Conservation (phyloP, 139 green algal species). For the Tetratostichococcus sp. region DNA sequence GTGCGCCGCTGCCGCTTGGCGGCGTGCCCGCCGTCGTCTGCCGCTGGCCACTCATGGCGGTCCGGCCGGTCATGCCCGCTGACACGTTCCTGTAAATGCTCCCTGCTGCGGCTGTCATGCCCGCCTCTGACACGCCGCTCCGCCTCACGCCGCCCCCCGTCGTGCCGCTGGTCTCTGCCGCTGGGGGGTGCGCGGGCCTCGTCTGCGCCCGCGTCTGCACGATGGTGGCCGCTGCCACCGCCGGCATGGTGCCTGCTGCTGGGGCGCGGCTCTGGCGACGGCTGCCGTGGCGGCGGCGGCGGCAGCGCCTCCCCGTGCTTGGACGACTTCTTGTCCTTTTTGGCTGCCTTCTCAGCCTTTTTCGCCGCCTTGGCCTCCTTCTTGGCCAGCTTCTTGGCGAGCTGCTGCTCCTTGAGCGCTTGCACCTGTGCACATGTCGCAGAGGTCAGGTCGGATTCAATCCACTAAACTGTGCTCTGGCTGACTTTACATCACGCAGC, state of each 20-base stretch:
- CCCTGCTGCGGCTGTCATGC: too few species aligned
- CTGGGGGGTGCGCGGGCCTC: too few species aligned
- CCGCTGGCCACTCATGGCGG: neutral
- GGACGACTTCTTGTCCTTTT: constrained; percentile 41
- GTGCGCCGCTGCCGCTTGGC: neutral
- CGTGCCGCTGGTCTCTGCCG: too few species aligned
- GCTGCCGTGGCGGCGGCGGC: too few species aligned
- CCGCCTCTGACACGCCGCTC: too few species aligned
- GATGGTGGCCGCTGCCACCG: neutral
- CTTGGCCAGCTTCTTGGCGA: constrained; percentile 16
- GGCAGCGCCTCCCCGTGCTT: too few species aligned
- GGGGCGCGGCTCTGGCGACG: neutral
- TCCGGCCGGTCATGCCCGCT: neutral
- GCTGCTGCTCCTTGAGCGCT: neutral
- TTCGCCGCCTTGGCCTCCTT: constrained; percentile 18
- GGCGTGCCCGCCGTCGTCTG: neutral
- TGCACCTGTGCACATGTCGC: neutral
- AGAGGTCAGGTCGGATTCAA: neutral
- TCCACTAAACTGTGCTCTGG: too few species aligned
- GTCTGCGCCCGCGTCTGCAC: neutral
- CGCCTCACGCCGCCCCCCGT: too few species aligned
- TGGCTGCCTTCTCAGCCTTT: constrained; percentile 45
- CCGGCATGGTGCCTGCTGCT: neutral
- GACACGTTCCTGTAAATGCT: neutral
- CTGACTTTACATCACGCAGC: too few species aligned